Evolutionary conservation across 441 rosid species (phyloP), one percentile per base, ranked within the genome.

Genomic region (Gossypium trilobum): DNA sequence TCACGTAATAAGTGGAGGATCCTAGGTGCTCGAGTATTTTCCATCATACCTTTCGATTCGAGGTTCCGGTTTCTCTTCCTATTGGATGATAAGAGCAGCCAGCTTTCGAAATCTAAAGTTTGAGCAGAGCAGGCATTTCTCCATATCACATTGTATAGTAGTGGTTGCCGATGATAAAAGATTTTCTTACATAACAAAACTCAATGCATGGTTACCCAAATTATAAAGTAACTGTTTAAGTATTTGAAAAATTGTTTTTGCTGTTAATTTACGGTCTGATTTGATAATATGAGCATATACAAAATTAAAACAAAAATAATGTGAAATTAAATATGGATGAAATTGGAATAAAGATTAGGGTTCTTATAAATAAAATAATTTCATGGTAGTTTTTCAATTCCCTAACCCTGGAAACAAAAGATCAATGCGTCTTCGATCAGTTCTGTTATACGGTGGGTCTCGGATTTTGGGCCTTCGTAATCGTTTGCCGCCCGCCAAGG

Each of bases 61-160:
- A 84, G 92, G 73, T 89, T 87, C 75, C 84, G 94, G 14, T 86
- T 81, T 71, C 88, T 87, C 22, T 87, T 86, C 78, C 64, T 87
- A 2, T 42, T 73, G 77, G 81, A 82, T 54, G 48, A 51, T 51
- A 27, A 27, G 59, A 68, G 10, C 27, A 51, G 10, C 46, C 16
- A 52, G 2, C 46, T 16, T 51, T 59, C 64, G 6, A 59, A 27
- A n/a, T 27, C 64, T 13, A 29, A 59, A 59, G 64, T 27, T 59
- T 10, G 64, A 59, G 64, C 64, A 59, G 11, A 17, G n/a, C 48
- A 52, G 60, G 57, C 42, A 51, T 14, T 25, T 67, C 44, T 25
- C 72, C 48, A 9, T 5, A 17, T 20, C 52, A 55, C 20, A 33
- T 11, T 70, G 73, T 70, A 36, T 25, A 55, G 63, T 27, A 58